phyloP scores from a whole-genome alignment of 2,329 filamentous ascomycete species.

The Elsinoe batatas region DNA sequence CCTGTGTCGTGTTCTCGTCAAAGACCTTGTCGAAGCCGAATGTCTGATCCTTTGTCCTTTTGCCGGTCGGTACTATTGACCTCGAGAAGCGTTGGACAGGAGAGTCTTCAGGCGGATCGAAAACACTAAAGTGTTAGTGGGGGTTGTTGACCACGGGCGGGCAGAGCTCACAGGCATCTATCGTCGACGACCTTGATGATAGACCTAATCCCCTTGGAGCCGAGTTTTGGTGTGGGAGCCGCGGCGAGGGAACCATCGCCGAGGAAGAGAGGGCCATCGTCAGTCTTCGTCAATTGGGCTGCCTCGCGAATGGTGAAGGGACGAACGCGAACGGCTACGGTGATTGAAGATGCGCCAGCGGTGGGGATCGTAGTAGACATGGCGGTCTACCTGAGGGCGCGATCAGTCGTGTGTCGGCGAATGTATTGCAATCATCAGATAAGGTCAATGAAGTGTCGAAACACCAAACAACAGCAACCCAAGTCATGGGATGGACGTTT shows the following conservation, averaged over 20 bases:
- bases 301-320: slow-evolving; percentile 81
- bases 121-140: slow-evolving; percentile 54
- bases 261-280: slow-evolving; percentile 86
- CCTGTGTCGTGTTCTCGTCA: slow-evolving; percentile 86
- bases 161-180: slow-evolving; percentile 67
- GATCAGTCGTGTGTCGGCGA: not conserved
- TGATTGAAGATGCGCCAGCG: slow-evolving; percentile 41
- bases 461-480: not conserved
- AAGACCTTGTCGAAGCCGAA: slow-evolving; percentile 96
- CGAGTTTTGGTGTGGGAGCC: slow-evolving; percentile 66
- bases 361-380: slow-evolving; percentile 21
- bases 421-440: not conserved
- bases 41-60: slow-evolving; percentile 92
- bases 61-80: slow-evolving; percentile 68
- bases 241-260: slow-evolving; percentile 92
- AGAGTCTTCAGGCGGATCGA: slow-evolving; percentile 92
- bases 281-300: slow-evolving; percentile 69
- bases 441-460: not conserved
- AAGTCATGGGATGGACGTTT: not conserved
- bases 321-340: slow-evolving; percentile 50
- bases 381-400: not conserved
- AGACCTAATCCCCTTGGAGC: slow-evolving; percentile 74
- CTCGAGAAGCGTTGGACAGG: slow-evolving; percentile 79
- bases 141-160: slow-evolving; percentile 16
- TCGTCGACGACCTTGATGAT: slow-evolving; percentile 97